These are phyloP conservation scores for Calonectria fujianensis DNA, from an alignment of 2,329 filamentous ascomycete genomes.

Conservation along the genomic window DNA sequence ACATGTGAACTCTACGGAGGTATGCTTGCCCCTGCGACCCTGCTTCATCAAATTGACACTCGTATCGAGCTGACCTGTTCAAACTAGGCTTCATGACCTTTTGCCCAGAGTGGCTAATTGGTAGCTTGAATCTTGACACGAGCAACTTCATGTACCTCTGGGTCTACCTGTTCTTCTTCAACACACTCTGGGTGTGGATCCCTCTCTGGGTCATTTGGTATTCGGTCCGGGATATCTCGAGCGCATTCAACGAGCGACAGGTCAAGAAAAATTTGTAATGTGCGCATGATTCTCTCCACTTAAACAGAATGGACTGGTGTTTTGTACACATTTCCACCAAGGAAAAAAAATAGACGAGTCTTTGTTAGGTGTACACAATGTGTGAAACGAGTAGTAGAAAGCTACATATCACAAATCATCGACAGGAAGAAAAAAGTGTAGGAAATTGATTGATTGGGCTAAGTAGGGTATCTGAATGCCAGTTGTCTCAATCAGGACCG, in stretches of 20 bases:
- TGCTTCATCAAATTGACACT: neutral
- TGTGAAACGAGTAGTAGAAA: neutral
- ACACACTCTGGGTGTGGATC: conserved; percentile 80
- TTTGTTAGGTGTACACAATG: neutral
- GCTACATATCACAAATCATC: neutral
- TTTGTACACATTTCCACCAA: neutral
- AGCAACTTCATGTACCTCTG: conserved; percentile 82
- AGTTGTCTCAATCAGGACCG: conserved; percentile 39
- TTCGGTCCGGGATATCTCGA: conserved; percentile 71
- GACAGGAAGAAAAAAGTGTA: neutral
- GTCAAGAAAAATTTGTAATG: conserved; percentile 57
- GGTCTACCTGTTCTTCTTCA: conserved; percentile 82
- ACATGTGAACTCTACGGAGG: conserved; percentile 81
- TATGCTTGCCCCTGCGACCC: conserved; percentile 55
- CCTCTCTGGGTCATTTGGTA: conserved; percentile 76
- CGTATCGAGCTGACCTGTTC: neutral
- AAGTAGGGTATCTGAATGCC: conserved; percentile 53
- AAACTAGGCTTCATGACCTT: conserved; percentile 81
- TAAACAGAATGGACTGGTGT: neutral
- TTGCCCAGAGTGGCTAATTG: conserved; percentile 80
- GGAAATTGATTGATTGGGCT: conserved; percentile 45
- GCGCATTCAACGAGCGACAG: conserved; percentile 66
- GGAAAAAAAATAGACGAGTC: neutral
- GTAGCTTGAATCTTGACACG: conserved; percentile 76
- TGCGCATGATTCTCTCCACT: neutral